phyloP scores from a whole-genome alignment of 2,329 filamentous ascomycete genomes.

The Dothiorella sarmentorum region DNA sequence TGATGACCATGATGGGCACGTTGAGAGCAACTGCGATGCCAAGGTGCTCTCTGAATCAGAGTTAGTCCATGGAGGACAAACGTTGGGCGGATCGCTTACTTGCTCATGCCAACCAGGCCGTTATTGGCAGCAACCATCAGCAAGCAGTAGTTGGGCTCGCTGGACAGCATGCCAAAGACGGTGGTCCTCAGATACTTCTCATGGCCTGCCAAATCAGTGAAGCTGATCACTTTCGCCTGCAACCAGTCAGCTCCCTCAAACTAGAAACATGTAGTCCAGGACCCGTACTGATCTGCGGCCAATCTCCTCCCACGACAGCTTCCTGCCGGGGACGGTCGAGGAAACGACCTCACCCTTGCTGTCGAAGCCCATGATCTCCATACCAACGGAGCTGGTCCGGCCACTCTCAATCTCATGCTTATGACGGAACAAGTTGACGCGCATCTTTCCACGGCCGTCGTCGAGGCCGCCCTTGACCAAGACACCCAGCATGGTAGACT shows the following conservation, averaged over 20 bases:
- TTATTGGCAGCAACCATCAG: conserved; percentile 99
- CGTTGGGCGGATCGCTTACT: conserved; percentile 37
- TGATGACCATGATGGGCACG: conserved; percentile 94
- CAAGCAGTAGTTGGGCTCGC: conserved; percentile 94
- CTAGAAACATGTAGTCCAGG: background rate
- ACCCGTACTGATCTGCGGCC: conserved; percentile 70
- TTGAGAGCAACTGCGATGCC: conserved; percentile 93
- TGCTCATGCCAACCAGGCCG: conserved; percentile 94
- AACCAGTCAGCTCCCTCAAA: conserved; percentile 20
- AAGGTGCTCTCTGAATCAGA: conserved; percentile 66
- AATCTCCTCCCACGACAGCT: conserved; percentile 95
- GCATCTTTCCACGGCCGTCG: conserved; percentile 87
- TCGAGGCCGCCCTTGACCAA: conserved; percentile 93
- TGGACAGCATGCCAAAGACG: conserved; percentile 90
- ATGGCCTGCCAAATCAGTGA: conserved; percentile 92
- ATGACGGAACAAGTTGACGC: conserved; percentile 93
- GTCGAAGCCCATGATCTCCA: conserved; percentile 99
- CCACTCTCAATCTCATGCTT: conserved; percentile 98
- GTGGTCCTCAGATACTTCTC: conserved; percentile 94
- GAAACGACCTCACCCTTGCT: conserved; percentile 77
- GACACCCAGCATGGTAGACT: conserved; percentile 93
- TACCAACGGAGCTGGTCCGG: conserved; percentile 90
- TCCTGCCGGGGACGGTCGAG: conserved; percentile 77
- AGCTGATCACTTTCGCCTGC: conserved; percentile 86
- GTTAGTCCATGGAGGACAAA: background rate